Percentiles rank a stretch among this genome's conserved stretches.
Conservation (phyloP, 139 green algal genomes). For the Monoraphidium neglectum region DNA sequence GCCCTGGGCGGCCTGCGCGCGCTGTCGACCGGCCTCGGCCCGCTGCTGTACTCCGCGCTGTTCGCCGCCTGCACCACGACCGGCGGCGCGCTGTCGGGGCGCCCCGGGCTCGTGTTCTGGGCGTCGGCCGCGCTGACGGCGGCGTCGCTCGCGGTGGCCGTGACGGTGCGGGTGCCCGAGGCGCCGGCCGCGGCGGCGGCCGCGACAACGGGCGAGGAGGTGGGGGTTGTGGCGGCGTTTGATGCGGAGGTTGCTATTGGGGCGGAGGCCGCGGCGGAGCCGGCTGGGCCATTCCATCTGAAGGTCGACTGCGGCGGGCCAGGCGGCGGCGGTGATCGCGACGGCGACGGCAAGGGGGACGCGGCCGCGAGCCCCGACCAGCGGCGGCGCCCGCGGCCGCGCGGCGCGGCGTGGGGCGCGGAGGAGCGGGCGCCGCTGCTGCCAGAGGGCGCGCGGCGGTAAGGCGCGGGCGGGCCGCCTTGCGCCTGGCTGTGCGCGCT, state of each 20-base stretch:
- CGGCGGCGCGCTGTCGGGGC: conserved; percentile 48
- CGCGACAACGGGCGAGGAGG: background rate
- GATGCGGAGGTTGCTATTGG: background rate
- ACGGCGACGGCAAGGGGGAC: too few species aligned
- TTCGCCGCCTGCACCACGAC: conserved; percentile 64
- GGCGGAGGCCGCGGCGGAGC: background rate
- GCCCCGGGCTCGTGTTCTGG: conserved; percentile 44
- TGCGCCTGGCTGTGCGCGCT: too few species aligned
- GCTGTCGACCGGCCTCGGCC: conserved; percentile 67
- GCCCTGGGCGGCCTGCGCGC: conserved; percentile 65
- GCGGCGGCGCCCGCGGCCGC: too few species aligned
- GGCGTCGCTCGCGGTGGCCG: conserved; percentile 2
- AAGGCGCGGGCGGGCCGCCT: too few species aligned
- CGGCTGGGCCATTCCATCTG: background rate
- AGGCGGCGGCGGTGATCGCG: too few species aligned
- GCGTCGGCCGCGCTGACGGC: conserved; percentile 15
- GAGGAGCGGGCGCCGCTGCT: too few species aligned
- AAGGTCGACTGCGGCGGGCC: too few species aligned
- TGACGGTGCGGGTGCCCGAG: conserved; percentile 2
- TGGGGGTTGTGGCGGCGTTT: background rate
- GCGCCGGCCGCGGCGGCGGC: background rate
- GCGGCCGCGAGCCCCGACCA: too few species aligned
- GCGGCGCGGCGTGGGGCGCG: too few species aligned
- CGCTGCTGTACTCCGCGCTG: conserved; percentile 68
- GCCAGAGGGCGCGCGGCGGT: too few species aligned